Conservation (phyloP, 129 eudicot species). For the Flaveria robusta region DNA sequence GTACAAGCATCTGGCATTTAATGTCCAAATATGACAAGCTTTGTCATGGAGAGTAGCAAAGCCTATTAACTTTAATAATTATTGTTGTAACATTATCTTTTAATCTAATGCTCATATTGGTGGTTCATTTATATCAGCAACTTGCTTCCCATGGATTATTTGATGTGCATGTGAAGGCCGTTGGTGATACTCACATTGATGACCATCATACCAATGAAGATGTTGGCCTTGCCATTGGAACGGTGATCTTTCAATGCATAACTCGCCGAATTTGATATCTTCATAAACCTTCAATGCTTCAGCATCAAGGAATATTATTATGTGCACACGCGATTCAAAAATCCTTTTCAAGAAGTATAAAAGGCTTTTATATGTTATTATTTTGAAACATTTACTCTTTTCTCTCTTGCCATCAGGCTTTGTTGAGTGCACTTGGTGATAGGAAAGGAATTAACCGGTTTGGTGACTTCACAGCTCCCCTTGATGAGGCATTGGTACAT, state of each 20-base stretch:
- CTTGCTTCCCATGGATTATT: slow-evolving; percentile 98
- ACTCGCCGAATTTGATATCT: background rate
- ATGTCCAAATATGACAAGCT: background rate
- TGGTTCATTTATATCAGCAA: slow-evolving; percentile 53
- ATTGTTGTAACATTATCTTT: too few relatives aligned
- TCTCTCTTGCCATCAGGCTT: slow-evolving; percentile 54
- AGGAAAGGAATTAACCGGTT: slow-evolving; percentile 92
- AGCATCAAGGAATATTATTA: background rate
- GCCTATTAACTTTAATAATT: slow-evolving; percentile 1
- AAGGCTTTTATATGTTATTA: background rate
- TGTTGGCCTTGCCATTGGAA: slow-evolving; percentile 97
- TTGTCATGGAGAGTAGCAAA: slow-evolving; percentile 16
- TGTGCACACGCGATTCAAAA: background rate
- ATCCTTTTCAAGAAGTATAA: too few relatives aligned
- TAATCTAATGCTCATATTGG: slow-evolving; percentile 3
- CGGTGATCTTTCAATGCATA: slow-evolving; percentile 51
- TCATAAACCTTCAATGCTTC: background rate
- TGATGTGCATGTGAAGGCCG: slow-evolving; percentile 91
- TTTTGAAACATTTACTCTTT: background rate
- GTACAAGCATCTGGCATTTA: background rate
- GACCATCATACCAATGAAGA: slow-evolving; percentile 98
- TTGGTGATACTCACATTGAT: slow-evolving; percentile 94
- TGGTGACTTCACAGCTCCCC: slow-evolving; percentile 97
- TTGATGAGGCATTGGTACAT: slow-evolving; percentile 89
- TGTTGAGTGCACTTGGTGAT: slow-evolving; percentile 94